These are phyloP conservation scores for Rhodotorula sp. DNA, from an alignment of 1,284 basidiomycete genomes.

Conservation along the genomic window DNA sequence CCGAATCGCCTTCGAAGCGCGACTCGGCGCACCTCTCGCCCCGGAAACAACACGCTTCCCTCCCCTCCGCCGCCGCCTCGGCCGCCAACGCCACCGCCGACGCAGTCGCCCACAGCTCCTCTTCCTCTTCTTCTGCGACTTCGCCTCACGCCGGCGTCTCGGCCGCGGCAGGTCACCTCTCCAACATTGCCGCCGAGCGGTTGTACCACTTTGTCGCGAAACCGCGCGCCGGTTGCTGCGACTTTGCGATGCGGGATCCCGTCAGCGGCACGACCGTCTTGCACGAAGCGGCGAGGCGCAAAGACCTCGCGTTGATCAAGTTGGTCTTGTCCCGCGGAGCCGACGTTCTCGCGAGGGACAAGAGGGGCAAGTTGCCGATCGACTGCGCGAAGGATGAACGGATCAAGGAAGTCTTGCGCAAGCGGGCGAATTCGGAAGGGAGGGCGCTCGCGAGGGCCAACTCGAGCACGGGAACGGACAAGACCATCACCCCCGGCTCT, in stretches of 20 bases:
- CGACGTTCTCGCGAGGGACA: conserved; percentile 85
- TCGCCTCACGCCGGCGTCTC: conserved; percentile 52
- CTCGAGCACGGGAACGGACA: neutral
- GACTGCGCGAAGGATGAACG: conserved; percentile 71
- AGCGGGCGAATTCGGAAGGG: conserved; percentile 60
- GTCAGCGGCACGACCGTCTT: conserved; percentile 75
- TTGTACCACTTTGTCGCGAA: conserved; percentile 40
- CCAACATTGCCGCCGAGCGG: conserved; percentile 38
- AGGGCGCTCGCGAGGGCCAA: conserved; percentile 18
- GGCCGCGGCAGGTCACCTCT: conserved; percentile 38
- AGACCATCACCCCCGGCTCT: neutral
- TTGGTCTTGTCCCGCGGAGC: conserved; percentile 79
- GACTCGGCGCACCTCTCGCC: conserved; percentile 12
- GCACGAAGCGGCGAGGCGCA: conserved; percentile 81
- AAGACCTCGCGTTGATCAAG: conserved; percentile 79
- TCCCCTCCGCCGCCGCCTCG: conserved; percentile 53
- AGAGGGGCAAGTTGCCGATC: conserved; percentile 69
- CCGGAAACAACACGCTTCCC: neutral
- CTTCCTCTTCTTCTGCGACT: conserved; percentile 54
- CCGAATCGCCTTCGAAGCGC: conserved; percentile 16
- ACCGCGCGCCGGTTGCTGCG: conserved; percentile 48
- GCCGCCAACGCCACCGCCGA: conserved; percentile 46
- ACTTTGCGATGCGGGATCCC: conserved; percentile 61
- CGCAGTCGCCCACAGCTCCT: conserved; percentile 56
- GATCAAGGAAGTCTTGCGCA: conserved; percentile 77